phyloP scores from a whole-genome alignment of 805 yeast genomes.

The Cyberlindnera xishuangbannaensis region DNA sequence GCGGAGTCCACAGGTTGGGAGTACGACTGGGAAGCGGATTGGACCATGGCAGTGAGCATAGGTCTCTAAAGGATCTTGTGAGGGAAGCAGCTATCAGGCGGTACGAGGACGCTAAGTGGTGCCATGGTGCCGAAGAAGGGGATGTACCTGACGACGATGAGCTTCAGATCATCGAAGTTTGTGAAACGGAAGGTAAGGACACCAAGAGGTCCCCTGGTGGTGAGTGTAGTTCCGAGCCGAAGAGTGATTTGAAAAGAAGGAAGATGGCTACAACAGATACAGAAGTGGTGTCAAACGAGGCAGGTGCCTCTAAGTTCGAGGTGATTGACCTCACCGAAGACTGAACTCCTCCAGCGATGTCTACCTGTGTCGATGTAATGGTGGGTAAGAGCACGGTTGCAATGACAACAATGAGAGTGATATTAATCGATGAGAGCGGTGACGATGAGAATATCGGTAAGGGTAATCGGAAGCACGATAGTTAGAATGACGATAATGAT shows the following conservation, averaged over 20 bases:
- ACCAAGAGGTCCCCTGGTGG: not conserved
- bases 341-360: not conserved
- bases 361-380: not conserved
- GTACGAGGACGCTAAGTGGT: constrained; percentile 45
- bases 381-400: not conserved
- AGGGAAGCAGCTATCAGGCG: constrained; percentile 62
- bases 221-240: not conserved
- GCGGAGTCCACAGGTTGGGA: constrained; percentile 13
- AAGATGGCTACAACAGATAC: not conserved
- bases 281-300: no score
- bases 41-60: constrained; percentile 3
- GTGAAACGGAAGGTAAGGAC: constrained; percentile 1
- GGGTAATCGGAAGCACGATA: no score
- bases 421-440: no score
- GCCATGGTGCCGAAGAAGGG: constrained; percentile 28
- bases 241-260: not conserved
- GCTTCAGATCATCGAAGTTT: constrained; percentile 26
- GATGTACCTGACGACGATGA: constrained; percentile 42
- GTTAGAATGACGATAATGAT: no score
- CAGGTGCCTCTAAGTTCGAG: no score
- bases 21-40: not conserved
- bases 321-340: constrained; percentile 10
- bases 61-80: constrained; percentile 37
- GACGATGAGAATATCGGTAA: no score
- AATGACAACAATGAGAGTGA: no score